Percentiles rank a stretch among this genome's conserved stretches.
These are phyloP conservation scores for Hansenula sp. DNA, from an alignment of 1,139 yeast species.

Conservation along the genomic window DNA sequence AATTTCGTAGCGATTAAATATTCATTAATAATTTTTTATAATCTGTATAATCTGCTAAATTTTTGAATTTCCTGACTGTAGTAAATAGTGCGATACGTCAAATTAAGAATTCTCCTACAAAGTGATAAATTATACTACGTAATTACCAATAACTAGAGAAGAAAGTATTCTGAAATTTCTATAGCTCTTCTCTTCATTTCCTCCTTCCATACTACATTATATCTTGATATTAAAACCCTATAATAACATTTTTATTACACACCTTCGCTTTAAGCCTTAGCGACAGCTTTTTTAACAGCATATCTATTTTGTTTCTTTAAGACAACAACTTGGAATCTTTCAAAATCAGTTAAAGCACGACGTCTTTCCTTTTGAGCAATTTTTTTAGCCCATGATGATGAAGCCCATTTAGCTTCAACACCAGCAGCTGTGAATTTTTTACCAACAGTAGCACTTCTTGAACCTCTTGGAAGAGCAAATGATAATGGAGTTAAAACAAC, in stretches of 20 bases:
- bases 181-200: no score
- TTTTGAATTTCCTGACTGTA: no score
- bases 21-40: no score
- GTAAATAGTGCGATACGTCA: no score
- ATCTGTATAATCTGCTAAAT: no score
- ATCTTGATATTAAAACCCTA: slow-evolving; percentile 2
- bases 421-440: slow-evolving; percentile 95
- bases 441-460: slow-evolving; percentile 77
- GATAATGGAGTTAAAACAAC: slow-evolving; percentile 92
- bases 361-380: slow-evolving; percentile 93
- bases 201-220: no score
- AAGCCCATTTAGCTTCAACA: slow-evolving; percentile 86
- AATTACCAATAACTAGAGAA: no score
- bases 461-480: slow-evolving; percentile 89
- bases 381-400: slow-evolving; percentile 96
- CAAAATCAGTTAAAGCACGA: slow-evolving; percentile 90
- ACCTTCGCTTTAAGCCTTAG: slow-evolving; percentile 62
- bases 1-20: no score
- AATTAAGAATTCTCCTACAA: no score
- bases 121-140: no score
- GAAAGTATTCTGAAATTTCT: no score
- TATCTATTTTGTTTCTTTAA: slow-evolving; percentile 96
- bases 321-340: slow-evolving; percentile 98
- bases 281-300: slow-evolving; percentile 88
- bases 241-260: neutral